Evolutionary conservation across 768 basidiomycete species (phyloP).

Genomic region (Lanmaoa pseudosensibilis): DNA sequence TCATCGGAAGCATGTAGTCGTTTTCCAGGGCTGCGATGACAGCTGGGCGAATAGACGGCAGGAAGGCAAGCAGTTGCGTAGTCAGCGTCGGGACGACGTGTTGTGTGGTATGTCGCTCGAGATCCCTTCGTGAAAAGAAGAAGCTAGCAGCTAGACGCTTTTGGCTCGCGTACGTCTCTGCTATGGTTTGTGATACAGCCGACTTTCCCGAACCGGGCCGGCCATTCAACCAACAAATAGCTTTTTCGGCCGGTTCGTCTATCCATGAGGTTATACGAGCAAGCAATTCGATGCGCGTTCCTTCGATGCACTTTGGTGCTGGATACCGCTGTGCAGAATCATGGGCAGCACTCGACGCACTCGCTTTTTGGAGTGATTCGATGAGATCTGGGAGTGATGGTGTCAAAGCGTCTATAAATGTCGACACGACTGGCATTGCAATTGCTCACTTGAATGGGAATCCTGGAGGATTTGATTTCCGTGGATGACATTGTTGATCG

Average conservation of each 20-base stretch:
- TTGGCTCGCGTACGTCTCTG: conserved; percentile 23
- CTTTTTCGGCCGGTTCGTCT: conserved; percentile 6
- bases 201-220: conserved; percentile 29
- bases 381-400: conserved; percentile 7
- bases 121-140: conserved; percentile 36
- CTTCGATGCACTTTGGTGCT: conserved; percentile 24
- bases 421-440: no score
- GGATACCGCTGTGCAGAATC: conserved; percentile 22
- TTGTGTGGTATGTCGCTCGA: conserved; percentile 22
- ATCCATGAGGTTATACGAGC: conserved; percentile 16
- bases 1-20: conserved; percentile 27
- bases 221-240: conserved; percentile 28
- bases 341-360: conserved; percentile 20
- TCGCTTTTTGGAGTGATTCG: conserved; percentile 13
- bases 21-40: conserved; percentile 24
- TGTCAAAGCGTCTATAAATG: not conserved
- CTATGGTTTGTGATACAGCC: conserved; percentile 33
- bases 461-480: conserved; percentile 22
- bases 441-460: conserved; percentile 4
- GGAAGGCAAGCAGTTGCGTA: conserved; percentile 27
- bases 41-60: conserved; percentile 24
- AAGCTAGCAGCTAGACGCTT: conserved; percentile 34
- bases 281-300: conserved; percentile 22
- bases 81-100: conserved; percentile 34
- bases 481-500: conserved; percentile 15